Base-by-base conservation (phyloP, 2,329 filamentous ascomycete genomes). In the Magnaporthiopsis incrustans region DNA sequence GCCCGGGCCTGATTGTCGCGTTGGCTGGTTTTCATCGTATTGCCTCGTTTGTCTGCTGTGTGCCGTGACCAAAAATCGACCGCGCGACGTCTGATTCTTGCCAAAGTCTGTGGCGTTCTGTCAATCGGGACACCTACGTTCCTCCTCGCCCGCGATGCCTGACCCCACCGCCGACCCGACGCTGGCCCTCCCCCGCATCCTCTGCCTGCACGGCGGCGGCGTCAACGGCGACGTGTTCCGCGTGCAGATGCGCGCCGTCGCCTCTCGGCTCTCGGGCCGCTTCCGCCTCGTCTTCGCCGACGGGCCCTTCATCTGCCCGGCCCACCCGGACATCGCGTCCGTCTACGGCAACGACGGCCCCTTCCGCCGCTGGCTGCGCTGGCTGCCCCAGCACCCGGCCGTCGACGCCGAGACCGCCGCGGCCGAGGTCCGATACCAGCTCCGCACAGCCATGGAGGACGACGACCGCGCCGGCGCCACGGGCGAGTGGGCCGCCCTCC, bases 171-270 rank as follows among this genome's bases (percentile, higher is more conserved):
- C 32, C 26, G 60, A 62, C 25, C 38, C 44, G 26, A 58, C 61
- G 10, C 30, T 63, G 27, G 44, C 18, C 30, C 61, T 57, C 50
- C 61, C 61, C 44, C 61, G 61, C 26, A 62, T 62, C 22, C 86
- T 93, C 69, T 92, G 89, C 75, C 85, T 93, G n/a, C 90, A 93
- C 74, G 90, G 90, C 72, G 90, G 89, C 70, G 90, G 90, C 66
- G 86, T 88, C 67, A 92, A 89, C 70, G 86, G 82, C n/a, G 72
- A 80, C 57, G 85, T 92, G 73, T 92, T 92, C 77, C 78, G 81
- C 66, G 73, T 82, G 14, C 90, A 93, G 76, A 85, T 86, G 68
- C 89, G 90, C 67, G 77, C 77, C 67, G 69, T 84, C 63, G 73
- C 75, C 61, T 73, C 71, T 32, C 59, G 57, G 63, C 82, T 92